Evolutionary conservation across 352 stramenopile species (phyloP).

Genomic region (Phytophthora syringae): DNA sequence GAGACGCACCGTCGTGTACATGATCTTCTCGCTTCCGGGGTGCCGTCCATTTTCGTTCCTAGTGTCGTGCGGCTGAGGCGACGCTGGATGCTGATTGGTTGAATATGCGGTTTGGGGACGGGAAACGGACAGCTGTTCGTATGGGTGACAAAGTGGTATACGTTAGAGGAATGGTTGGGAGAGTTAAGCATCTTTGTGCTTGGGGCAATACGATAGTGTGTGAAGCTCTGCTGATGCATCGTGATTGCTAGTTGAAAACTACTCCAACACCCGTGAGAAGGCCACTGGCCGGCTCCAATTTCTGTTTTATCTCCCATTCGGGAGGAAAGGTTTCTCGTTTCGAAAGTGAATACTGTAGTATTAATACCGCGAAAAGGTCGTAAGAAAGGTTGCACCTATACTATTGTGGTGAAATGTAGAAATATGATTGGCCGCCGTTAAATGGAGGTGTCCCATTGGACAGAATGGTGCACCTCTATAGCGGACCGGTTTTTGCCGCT

Average conservation of each 20-base stretch:
- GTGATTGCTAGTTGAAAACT: constrained; percentile 97
- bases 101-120: neutral
- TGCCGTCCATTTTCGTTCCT: constrained; percentile 61
- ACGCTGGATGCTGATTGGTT: constrained; percentile 20
- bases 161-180: no score
- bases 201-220: constrained; percentile 94
- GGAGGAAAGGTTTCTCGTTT: constrained; percentile 39
- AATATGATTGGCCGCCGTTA: no score
- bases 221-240: constrained; percentile 94
- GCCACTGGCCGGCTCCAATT: constrained; percentile 92
- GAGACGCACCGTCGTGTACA: constrained; percentile 65
- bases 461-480: no score
- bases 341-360: no score
- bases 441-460: no score
- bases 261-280: constrained; percentile 92
- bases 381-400: no score
- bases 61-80: constrained; percentile 22
- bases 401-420: no score
- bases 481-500: constrained; percentile 25
- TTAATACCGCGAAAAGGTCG: no score
- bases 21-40: constrained; percentile 81
- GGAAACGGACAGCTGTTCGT: constrained; percentile 34
- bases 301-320: constrained; percentile 86
- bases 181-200: constrained; percentile 95
- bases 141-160: constrained; percentile 27